Base-by-base conservation (phyloP, 2,329 filamentous ascomycete genomes). In the Fusarium virguliforme region DNA sequence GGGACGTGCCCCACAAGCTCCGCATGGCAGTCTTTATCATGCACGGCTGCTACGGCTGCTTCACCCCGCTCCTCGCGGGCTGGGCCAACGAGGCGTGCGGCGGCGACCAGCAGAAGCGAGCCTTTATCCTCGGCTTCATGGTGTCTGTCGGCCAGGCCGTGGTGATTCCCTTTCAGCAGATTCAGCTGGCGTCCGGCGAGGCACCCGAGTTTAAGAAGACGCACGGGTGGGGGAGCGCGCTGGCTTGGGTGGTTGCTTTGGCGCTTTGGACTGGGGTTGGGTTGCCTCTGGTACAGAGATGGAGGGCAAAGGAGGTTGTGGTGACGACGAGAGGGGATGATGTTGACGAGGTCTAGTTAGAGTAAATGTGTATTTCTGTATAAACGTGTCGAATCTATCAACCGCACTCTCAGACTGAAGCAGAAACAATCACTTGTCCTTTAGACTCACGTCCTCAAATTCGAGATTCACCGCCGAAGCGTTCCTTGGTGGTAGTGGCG, bases 41-140 rank as follows among this genome's bases (percentile, higher is more conserved):
- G 6, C 73, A 75, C 2, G 82, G 83, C 12, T 80, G 77, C 50
- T 83, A 83, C 61, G 82, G 82, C 30, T 83, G 80, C 59, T 83
- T 78, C 71, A 83, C 81, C 1, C 82, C 82, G 4, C 72, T 84
- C 8, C 73, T 83, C 1, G 81, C 81, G 1, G 81, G 81, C 0
- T 84, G 82, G 82, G 70, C 77, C 1, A 83, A 84, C 64, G 79
- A 81, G 63, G 72, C 80, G 1, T 83, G 82, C 53, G 82, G 81
- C 2, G 80, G 81, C 4, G 82, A 84, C 56, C 80, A 83, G 62
- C 82, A 84, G 71, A 81, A 83, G 64, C 79, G 82, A 8, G 82
- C 80, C 0, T 83, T 84, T 48, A 73, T 82, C 9, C 71, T 84
- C 4, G 81, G 79, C 4, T 79, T 82, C 63, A 82, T 82, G 77